Conservation (phyloP, 495 filamentous ascomycete species). For the Penicillium coprophilum region DNA sequence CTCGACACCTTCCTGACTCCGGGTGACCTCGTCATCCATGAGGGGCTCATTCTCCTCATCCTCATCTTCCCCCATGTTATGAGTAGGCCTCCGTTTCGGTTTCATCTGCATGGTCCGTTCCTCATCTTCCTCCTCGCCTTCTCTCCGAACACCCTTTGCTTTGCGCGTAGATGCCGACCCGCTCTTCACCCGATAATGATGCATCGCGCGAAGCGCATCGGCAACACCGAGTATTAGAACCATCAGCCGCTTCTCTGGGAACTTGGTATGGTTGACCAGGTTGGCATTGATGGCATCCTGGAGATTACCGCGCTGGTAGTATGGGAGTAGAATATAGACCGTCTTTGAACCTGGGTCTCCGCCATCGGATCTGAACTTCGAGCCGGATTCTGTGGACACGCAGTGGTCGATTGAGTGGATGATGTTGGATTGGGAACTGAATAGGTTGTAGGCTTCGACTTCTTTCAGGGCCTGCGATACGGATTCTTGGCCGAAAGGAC, state of each 20-base stretch:
- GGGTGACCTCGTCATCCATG: conserved; percentile 79
- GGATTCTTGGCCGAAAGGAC: conserved; percentile 94
- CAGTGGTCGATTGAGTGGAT: conserved; percentile 89
- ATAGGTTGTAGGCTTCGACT: conserved; percentile 93
- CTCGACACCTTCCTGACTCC: conserved; percentile 66
- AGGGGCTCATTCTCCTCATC: conserved; percentile 77
- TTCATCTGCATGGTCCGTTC: conserved; percentile 57
- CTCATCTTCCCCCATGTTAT: conserved; percentile 44
- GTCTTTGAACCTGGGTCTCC: conserved; percentile 73
- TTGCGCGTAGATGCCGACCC: conserved; percentile 53
- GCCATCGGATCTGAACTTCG: conserved; percentile 57
- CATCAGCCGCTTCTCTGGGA: conserved; percentile 89
- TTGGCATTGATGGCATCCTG: conserved; percentile 99
- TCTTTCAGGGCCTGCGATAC: conserved; percentile 92
- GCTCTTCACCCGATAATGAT: conserved; percentile 74
- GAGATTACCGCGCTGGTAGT: conserved; percentile 90
- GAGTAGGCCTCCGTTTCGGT: conserved; percentile 48
- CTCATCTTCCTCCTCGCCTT: conserved; percentile 60
- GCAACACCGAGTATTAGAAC: conserved; percentile 89
- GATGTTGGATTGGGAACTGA: conserved; percentile 76
- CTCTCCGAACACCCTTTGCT: conserved; percentile 58
- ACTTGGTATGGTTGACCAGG: conserved; percentile 90
- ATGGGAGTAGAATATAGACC: conserved; percentile 93
- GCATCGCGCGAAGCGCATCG: conserved; percentile 82
- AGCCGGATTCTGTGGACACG: conserved; percentile 59